Evolutionary conservation across 2,329 filamentous ascomycete species (phyloP), one percentile per base, ranked within the genome.

Genomic region (Fusarium citri): DNA sequence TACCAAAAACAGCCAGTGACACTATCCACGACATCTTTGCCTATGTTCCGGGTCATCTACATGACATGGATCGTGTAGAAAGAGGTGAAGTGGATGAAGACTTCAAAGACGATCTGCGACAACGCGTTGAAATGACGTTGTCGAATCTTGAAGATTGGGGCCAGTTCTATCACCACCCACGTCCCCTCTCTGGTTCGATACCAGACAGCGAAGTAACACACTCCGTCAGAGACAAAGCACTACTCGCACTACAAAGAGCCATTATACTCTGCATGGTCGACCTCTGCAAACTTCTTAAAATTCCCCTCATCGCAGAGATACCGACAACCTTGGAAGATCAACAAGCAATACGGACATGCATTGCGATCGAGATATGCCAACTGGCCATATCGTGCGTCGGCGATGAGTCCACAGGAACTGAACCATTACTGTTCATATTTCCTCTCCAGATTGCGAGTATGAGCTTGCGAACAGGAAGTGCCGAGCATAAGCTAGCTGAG

Each of bases 361-460:
- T 66, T 10, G 63, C 64, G 4, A 26, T 18, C 14, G 64, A 66
- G 31, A 67, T 63, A 47, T 67, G 56, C 1, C 62, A 67, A 6
- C 20, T 66, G 0, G 64, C 64, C 2, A 30, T 40, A 2, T 66
- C 56, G 2, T 57, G 49, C 8, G 14, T 56, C 5, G 49, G 45
- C 6, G 40, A 62, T 1, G 26, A 40, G 3, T 55, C 30, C 1
- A 8, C 30, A 0, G 47, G 45, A 2, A 57, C 41, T 0, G 63
- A 61, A 6, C 51, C 64, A 2, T 30, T 66, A 1, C 7, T 66
- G 0, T 66, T 67, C 41, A 63, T 66, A 8, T 66, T 66, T 1
- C 64, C 63, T 0, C 5, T 66, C 0, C 64, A 66, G 8, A 56
- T 66, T 23, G 56, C 64, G 0, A 63, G 45, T 15, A 67, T 66